A percentile compares a stretch with the other conserved stretches of the same genome.
Evolutionary conservation across 148 eudicot species (phyloP).

Genomic region (Diospyros lotus): DNA sequence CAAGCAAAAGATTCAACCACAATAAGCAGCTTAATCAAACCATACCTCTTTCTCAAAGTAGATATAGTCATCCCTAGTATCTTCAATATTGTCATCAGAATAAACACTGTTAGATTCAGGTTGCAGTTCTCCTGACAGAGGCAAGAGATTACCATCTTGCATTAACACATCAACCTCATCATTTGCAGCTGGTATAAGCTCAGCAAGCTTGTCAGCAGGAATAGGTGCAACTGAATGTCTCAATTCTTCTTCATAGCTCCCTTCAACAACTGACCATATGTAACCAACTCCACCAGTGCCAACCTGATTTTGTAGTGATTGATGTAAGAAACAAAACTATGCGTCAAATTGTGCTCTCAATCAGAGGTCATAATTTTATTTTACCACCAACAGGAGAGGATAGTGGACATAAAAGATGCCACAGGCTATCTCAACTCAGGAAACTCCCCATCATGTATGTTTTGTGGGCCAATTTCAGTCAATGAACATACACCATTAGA

Average conservation of each 20-base stretch:
- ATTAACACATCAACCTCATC: conserved; percentile 46
- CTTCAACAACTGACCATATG: conserved; percentile 78
- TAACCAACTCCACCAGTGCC: conserved; percentile 86
- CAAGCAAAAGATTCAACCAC: conserved; percentile 7
- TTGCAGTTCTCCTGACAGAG: conserved; percentile 68
- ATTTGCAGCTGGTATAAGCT: conserved; percentile 37
- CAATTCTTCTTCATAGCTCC: conserved; percentile 74
- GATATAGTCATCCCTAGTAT: conserved; percentile 44
- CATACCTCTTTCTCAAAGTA: conserved; percentile 85
- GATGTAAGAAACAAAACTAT: conserved; percentile 4
- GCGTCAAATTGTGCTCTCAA: background rate
- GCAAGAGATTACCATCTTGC: conserved; percentile 44
- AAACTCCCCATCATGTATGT: background rate
- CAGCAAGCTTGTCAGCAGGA: conserved; percentile 69
- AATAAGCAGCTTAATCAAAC: background rate
- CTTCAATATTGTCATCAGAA: conserved; percentile 55
- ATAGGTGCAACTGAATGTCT: conserved; percentile 92
- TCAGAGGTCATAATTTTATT: background rate
- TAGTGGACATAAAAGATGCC: conserved; percentile 1
- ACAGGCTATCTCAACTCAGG: background rate
- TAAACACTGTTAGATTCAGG: conserved; percentile 39
- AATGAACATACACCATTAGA: conserved; percentile 3
- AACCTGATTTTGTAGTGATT: conserved; percentile 38
- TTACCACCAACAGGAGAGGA: background rate
- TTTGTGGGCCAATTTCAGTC: background rate